Base-by-base conservation (phyloP, 306 rosid genomes). In the Inga oerstediana region DNA sequence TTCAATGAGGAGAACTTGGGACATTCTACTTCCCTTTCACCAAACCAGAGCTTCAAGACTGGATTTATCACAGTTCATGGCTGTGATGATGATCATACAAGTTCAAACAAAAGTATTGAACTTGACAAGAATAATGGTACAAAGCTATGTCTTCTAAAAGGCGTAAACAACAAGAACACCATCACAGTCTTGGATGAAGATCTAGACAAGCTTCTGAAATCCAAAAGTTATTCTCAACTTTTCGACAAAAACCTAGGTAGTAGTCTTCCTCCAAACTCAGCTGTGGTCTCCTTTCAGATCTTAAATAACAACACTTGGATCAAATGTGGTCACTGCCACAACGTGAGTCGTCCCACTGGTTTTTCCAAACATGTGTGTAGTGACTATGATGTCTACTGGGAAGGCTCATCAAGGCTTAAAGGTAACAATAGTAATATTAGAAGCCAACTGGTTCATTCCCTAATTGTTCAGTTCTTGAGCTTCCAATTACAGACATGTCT, bases 401-500 rank as follows among this genome's bases (percentile, higher is more conserved):
- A 54, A 7, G 24, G 4, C 27, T 54, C 62, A 54, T 54, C 62
- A 4, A 19, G 62, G 62, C 62, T 1, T 17, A 51, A 51, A 51
- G 8, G 13, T 15, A 51, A 16, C 58, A 5, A 37, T 5, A 51
- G 5, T 51, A 16, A 51, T 16, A 4, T 16, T 16, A 7, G 7
- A 8, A 3, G n/a, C n/a, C 58, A 16, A 10, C 0, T 15, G 58
- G 58, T 51, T 51, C 62, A 1, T 54, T 54, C 24, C 24, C 62
- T 7, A 20, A 20, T 54, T 54, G 90, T 71, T 80, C 83, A 46
- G 16, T 3, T 12, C 17, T 79, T 44, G 43, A 34, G 11, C 86
- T 88, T 77, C 90, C 83, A 44, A 71, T 0, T 19, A 75, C 3
- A n/a, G 27, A 73, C 64, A 0, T 17, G 4, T 12, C 75, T 7